Percentiles rank a stretch among this genome's conserved stretches.
phyloP scores from a whole-genome alignment of 2,329 filamentous ascomycete genomes.

The Colletotrichum sp. region DNA sequence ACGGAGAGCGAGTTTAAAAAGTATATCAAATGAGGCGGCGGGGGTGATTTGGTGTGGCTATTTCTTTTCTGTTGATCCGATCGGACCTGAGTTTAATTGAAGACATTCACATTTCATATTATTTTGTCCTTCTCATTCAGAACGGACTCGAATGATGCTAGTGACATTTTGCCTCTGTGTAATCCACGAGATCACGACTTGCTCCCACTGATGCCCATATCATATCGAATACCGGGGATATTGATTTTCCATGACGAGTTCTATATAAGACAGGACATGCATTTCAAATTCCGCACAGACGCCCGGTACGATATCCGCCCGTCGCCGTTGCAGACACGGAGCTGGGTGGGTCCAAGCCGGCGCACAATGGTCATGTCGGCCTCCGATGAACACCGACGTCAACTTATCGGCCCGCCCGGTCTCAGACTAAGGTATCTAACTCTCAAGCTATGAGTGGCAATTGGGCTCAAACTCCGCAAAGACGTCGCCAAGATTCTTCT shows the following conservation, averaged over 20 bases:
- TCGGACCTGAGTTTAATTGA: not conserved
- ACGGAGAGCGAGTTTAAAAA: conserved; percentile 64
- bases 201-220: too few species aligned
- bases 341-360: not conserved
- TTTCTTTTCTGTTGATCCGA: not conserved
- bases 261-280: accelerated
- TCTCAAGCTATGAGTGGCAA: not conserved
- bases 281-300: not conserved
- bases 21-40: not conserved
- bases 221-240: too few species aligned
- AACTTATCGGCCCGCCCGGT: not conserved
- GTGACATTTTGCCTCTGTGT: accelerated
- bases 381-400: not conserved
- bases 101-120: not conserved
- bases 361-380: not conserved
- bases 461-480: not conserved
- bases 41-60: not conserved
- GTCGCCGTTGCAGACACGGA: not conserved
- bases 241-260: not conserved
- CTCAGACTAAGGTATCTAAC: not conserved
- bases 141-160: too few species aligned
- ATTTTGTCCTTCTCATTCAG: too few species aligned
- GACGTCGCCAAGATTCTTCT: not conserved
- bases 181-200: too few species aligned
- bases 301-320: accelerated